Base-by-base conservation (phyloP, 768 basidiomycete species). In the Lentinula sp. region DNA sequence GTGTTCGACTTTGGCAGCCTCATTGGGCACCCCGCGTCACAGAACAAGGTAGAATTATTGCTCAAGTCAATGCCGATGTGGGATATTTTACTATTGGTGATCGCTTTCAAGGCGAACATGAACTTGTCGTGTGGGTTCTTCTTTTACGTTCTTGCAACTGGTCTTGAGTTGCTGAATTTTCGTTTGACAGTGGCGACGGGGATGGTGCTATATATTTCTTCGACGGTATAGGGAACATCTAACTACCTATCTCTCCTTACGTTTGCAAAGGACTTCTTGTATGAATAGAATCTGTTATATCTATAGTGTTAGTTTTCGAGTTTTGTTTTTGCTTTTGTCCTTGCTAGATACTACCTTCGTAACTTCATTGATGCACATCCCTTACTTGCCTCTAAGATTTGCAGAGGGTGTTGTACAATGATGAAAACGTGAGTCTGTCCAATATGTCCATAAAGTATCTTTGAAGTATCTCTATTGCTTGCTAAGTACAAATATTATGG, bases 1-100 rank as follows among this genome's bases (percentile, higher is more conserved):
- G 86, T 66, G 79, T 91, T 9, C 78, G 87, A 32, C 64, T 88
- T 39, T 91, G 88, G 88, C 81, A 89, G 66, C 79, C 85, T 6
- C 18, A 41, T 15, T 70, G 74, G 28, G 67, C 72, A n/a, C 75
- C 82, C 1, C 65, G 64, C 1, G 66, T 70, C 6, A 71, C 76
- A 55, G 60, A 64, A 3, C 83, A 85, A 68, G 85, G 83, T 15
- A 70, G 51, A 2, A 68, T 82, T 8, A 64, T 90, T 13, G 86
- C 81, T 4, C 76, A 83, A 64, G 77, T 79, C 5, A 74, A 79
- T 63, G 81, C 80, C 12, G 86, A 90, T 65, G 74, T 89, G 28
- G 82, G 76, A 0, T 71, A 78, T 61, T 88, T 90, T 67, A 77
- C 80, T 1, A 62, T 88, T 13, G 88, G 88, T 4, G 81, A 88